A percentile compares a stretch with the other conserved stretches of the same genome.
Conservation (phyloP, 441 rosid species). For the Pelargonium fulgidum region DNA sequence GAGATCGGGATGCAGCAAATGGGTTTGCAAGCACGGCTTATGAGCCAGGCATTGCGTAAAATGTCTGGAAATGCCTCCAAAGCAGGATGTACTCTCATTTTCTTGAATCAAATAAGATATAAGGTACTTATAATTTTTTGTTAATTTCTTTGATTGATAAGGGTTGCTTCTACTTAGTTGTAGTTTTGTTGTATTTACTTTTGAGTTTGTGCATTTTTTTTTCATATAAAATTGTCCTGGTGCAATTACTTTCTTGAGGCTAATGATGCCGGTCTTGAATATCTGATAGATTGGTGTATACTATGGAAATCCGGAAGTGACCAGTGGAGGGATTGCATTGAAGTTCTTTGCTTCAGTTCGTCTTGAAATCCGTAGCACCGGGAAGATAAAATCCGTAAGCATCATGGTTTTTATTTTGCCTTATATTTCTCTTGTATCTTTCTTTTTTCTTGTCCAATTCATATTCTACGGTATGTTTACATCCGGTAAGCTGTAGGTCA, state of each 20-base stretch:
- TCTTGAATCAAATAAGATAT: constrained; percentile 87
- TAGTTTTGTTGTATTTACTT: no score
- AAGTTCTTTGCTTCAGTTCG: constrained; percentile 94
- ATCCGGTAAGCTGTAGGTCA: constrained; percentile 37
- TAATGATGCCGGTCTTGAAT: constrained; percentile 23
- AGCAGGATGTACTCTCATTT: constrained; percentile 92
- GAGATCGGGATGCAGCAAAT: constrained; percentile 99
- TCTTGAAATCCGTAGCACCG: constrained; percentile 80
- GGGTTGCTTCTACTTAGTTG: neutral
- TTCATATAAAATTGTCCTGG: neutral
- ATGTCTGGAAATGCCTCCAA: constrained; percentile 99
- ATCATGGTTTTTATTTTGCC: neutral
- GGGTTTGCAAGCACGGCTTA: constrained; percentile 94
- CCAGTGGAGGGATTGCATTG: constrained; percentile 91
- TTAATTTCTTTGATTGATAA: constrained; percentile 4
- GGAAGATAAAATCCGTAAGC: constrained; percentile 96
- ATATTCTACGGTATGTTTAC: neutral
- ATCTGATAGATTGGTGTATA: constrained; percentile 68
- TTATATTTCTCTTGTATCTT: no score
- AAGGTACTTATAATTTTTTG: constrained; percentile 40
- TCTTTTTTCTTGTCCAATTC: neutral
- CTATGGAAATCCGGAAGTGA: constrained; percentile 96
- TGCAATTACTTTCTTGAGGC: neutral
- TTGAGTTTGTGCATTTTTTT: no score
- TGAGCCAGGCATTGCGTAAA: constrained; percentile 98